A percentile compares a stretch with the other conserved stretches of the same genome.
These are phyloP conservation scores for Lentinula lateritia DNA, from an alignment of 768 basidiomycete genomes.

Conservation along the genomic window DNA sequence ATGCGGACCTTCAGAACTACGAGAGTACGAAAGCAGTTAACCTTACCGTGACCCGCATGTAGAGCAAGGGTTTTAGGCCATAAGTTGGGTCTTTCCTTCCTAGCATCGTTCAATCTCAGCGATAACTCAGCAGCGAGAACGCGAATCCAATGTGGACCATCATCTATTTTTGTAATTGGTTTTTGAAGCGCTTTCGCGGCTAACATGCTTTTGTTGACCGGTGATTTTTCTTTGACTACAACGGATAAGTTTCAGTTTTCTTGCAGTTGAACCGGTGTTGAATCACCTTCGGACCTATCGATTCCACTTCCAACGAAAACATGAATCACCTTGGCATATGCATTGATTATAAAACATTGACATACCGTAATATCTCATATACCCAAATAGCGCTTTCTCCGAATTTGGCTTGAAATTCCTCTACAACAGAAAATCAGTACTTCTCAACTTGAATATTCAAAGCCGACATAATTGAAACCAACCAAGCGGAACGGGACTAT, in stretches of 20 bases:
- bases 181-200: conserved; percentile 92
- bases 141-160: conserved; percentile 87
- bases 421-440: conserved; percentile 29
- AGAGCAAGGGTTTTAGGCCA: conserved; percentile 94
- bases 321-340: neutral
- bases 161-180: conserved; percentile 63
- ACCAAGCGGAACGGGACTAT: conserved; percentile 52
- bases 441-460: neutral
- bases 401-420: conserved; percentile 75
- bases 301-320: conserved; percentile 54
- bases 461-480: conserved; percentile 8
- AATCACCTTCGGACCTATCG: conserved; percentile 79
- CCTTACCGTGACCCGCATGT: conserved; percentile 63
- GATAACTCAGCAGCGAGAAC: conserved; percentile 89
- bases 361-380: conserved; percentile 82
- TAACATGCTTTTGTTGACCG: conserved; percentile 86
- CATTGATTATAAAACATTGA: neutral
- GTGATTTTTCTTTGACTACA: conserved; percentile 80
- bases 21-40: neutral
- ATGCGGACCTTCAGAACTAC: neutral
- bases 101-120: conserved; percentile 76
- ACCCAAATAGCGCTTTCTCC: conserved; percentile 88
- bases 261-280: neutral
- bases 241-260: conserved; percentile 5
- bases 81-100: conserved; percentile 62